phyloP scores from a whole-genome alignment of 768 basidiomycete genomes.

The Mycena galopus region DNA sequence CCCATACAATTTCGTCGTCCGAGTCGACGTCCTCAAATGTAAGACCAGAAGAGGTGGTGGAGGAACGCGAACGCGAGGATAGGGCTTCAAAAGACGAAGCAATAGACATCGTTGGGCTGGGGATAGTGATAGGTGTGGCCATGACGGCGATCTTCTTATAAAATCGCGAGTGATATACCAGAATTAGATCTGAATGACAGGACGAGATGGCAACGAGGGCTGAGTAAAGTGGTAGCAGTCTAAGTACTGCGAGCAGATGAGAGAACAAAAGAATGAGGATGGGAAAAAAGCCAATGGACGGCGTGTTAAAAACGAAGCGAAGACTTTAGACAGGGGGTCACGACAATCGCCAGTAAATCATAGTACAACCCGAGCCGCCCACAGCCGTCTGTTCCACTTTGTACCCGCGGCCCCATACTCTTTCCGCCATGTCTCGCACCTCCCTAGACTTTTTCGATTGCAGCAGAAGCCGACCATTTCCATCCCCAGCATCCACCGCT shows the following conservation, averaged over 20 bases:
- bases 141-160: constrained; percentile 19
- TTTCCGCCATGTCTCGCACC: constrained; percentile 72
- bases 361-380: constrained; percentile 73
- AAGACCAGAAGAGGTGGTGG: constrained; percentile 37
- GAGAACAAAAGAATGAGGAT: constrained; percentile 12
- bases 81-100: constrained; percentile 48
- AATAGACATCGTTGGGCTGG: constrained; percentile 41
- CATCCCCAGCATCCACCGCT: constrained; percentile 63
- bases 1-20: constrained; percentile 72
- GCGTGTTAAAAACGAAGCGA: constrained; percentile 17
- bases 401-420: constrained; percentile 69
- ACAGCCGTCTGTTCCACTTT: constrained; percentile 75
- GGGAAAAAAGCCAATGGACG: constrained; percentile 30
- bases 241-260: constrained; percentile 12
- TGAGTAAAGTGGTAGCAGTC: neutral
- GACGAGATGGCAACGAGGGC: constrained; percentile 23
- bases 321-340: constrained; percentile 17
- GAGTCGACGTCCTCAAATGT: constrained; percentile 54
- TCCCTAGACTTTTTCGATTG: constrained; percentile 60
- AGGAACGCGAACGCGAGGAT: constrained; percentile 41
- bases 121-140: constrained; percentile 32
- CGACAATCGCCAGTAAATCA: constrained; percentile 74
- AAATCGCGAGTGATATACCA: constrained; percentile 22
- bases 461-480: constrained; percentile 65
- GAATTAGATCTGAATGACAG: constrained; percentile 27